Conservation (phyloP, 2,329 filamentous ascomycete species). For the Clonostachys byssicola region DNA sequence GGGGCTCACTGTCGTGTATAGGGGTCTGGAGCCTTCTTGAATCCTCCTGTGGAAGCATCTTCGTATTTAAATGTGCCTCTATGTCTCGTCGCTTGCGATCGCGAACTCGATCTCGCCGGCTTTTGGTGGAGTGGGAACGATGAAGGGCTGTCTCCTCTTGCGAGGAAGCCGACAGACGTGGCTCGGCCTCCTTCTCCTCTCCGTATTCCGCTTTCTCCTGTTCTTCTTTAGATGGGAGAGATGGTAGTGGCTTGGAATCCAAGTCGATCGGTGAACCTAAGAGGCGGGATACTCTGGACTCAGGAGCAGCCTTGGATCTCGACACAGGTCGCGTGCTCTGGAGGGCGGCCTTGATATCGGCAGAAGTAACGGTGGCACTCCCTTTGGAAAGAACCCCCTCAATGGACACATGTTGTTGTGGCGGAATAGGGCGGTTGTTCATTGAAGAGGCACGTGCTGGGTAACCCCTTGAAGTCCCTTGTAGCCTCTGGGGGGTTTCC, state of each 20-base stretch:
- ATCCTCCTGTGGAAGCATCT: conserved; percentile 9
- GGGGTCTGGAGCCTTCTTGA: too few species aligned
- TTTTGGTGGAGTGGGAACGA: conserved; percentile 14
- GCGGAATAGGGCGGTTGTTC: background rate
- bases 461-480: too few species aligned
- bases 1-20: background rate
- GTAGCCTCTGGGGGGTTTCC: background rate
- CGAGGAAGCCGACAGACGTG: background rate
- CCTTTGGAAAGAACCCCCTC: background rate
- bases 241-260: background rate
- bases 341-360: too few species aligned
- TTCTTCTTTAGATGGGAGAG: background rate
- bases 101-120: conserved; percentile 29
- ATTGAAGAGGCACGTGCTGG: too few species aligned
- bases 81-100: conserved; percentile 34
- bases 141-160: conserved; percentile 8
- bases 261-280: too few species aligned
- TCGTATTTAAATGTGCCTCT: conserved; percentile 20
- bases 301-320: too few species aligned
- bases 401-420: background rate
- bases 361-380: background rate
- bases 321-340: too few species aligned
- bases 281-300: too few species aligned
- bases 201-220: background rate
- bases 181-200: conserved; percentile 2